Evolutionary conservation across 1,139 yeast genomes (phyloP).

Genomic region (Diutina rugosa): DNA sequence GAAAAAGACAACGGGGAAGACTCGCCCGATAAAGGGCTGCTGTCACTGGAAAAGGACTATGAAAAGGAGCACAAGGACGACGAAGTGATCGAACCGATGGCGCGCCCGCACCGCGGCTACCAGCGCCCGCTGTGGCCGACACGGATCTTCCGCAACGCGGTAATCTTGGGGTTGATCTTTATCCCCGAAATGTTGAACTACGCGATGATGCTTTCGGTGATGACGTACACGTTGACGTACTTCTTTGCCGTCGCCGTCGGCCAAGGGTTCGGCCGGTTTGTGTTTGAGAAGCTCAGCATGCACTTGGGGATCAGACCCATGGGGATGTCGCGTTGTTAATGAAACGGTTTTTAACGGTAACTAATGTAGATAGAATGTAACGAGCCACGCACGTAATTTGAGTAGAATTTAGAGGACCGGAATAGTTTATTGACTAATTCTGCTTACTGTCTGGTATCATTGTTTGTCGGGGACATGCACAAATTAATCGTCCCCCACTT

Average conservation of each 20-base stretch:
- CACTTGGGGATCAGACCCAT: conserved; percentile 16
- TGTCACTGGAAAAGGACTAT: not conserved
- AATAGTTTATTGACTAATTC: too few relatives aligned
- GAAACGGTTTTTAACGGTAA: not conserved
- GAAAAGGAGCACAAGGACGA: not conserved
- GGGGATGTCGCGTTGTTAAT: not conserved
- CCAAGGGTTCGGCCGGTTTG: conserved; percentile 52
- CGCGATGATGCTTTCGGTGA: conserved; percentile 65
- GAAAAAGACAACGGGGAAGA: not conserved
- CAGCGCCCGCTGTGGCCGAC: not conserved
- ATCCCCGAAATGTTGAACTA: conserved; percentile 54
- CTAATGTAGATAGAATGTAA: not conserved
- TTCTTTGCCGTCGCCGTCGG: conserved; percentile 66
- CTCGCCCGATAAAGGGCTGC: not conserved
- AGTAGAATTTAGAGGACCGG: too few relatives aligned
- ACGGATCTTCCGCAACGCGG: conserved; percentile 27
- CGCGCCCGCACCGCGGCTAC: not conserved
- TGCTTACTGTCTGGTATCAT: too few relatives aligned
- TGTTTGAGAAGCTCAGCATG: conserved; percentile 43
- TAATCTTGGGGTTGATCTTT: conserved; percentile 44
- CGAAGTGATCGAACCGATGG: not conserved
- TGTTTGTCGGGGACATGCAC: too few relatives aligned
- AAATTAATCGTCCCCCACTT: too few relatives aligned
- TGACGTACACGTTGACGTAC: conserved; percentile 54
- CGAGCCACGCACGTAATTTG: not conserved